Evolutionary conservation across 306 rosid genomes (phyloP), one percentile per base, ranked within the genome.

Genomic region (Cajanus cajan): DNA sequence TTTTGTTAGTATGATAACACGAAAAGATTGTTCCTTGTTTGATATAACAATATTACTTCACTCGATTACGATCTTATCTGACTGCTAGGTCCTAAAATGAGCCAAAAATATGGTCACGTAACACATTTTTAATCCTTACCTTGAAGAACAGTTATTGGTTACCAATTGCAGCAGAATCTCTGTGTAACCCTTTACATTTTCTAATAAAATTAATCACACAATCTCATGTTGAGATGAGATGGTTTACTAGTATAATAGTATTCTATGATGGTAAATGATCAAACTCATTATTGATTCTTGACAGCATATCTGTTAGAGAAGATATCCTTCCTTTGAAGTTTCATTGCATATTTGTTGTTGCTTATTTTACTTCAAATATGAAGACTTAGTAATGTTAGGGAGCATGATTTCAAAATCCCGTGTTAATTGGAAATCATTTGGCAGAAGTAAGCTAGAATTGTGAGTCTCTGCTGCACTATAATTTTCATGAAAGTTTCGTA

Each of bases 1-100:
- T 54, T 73, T 50, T 75, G 47, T 62, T 45, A 31, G 31, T 75
- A 31, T 74, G 58, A 16, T 75, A 16, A 33, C 59, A 25, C 41
- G 8, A 44, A 24, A 14, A 11, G 57, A 28, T 58, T 11, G 16
- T 61, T 74, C 12, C 44, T 24, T n/a, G 31, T 37, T 58, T 41
- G 39, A 12, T 55, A 14, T 54, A 15, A 39, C 51, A 54, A 5
- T 11, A 7, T 36, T 51, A 7, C 21, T n/a, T n/a, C n/a, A n/a
- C 39, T 24, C 44, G n/a, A 48, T 28, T 47, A 28, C 59, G 10
- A 31, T 16, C 25, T 36, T 54, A 39, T 54, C 11, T 19, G 41
- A 55, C 41, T 22, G 25, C 16, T 73, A 22, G 78, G 40, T 57
- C 16, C 25, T 39, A 10, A 73, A 57, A 14, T 40, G 55, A 57